These are phyloP conservation scores for Phytophthora constricta DNA, from an alignment of 352 stramenopile species.

Conservation along the genomic window DNA sequence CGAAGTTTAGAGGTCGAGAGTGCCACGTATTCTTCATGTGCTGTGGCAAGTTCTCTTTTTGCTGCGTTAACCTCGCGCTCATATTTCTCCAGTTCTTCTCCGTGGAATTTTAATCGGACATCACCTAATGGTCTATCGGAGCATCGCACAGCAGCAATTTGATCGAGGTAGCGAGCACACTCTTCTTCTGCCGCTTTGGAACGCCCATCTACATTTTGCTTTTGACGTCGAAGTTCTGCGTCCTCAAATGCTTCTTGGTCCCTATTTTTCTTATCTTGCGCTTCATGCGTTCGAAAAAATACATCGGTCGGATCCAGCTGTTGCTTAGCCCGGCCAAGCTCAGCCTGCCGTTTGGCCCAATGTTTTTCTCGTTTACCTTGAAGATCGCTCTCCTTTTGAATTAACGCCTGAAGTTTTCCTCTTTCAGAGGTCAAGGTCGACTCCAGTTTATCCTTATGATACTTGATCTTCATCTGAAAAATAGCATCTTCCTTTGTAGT, in stretches of 20 bases:
- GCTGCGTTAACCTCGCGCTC: constrained; percentile 55
- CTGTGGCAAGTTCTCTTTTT: constrained; percentile 48
- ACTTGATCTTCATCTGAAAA: constrained; percentile 62
- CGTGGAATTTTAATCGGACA: constrained; percentile 66
- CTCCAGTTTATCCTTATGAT: constrained; percentile 45
- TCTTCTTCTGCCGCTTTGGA: constrained; percentile 53
- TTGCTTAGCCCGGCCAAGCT: constrained; percentile 72
- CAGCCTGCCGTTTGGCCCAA: constrained; percentile 63
- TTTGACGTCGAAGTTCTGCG: constrained; percentile 51
- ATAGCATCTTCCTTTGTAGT: constrained; percentile 49
- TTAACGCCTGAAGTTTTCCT: constrained; percentile 62
- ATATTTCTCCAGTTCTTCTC: constrained; percentile 54
- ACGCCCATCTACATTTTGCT: constrained; percentile 45
- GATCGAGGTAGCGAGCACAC: constrained; percentile 37
- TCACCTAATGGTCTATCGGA: constrained; percentile 58
- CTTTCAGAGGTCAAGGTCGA: constrained; percentile 44
- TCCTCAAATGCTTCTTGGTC: constrained; percentile 69
- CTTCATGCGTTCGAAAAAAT: constrained; percentile 77
- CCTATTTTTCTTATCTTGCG: constrained; percentile 61
- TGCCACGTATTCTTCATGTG: constrained; percentile 75
- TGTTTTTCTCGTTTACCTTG: constrained; percentile 62
- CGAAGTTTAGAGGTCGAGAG: constrained; percentile 57
- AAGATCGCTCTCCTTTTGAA: constrained; percentile 55
- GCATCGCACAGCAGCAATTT: constrained; percentile 50
- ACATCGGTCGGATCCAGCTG: constrained; percentile 80